Conservation (phyloP, 1,284 basidiomycete genomes). For the Melampsora abietis-canadensis region DNA sequence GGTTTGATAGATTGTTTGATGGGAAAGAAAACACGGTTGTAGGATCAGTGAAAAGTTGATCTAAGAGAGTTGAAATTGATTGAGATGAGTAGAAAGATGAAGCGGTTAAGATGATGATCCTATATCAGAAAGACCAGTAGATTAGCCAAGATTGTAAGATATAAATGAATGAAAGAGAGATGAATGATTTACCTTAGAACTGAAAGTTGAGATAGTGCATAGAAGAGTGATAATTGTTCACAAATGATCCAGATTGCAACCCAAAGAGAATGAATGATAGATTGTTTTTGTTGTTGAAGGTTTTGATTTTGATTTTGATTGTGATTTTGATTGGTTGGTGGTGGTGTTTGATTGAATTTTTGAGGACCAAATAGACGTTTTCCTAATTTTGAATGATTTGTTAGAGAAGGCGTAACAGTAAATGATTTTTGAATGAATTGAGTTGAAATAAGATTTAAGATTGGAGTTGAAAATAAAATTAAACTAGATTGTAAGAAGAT, state of each 20-base stretch:
- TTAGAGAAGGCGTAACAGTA: too few relatives aligned
- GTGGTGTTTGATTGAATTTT: neutral
- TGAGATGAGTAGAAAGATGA: constrained; percentile 11
- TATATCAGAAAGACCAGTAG: neutral
- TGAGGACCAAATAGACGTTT: neutral
- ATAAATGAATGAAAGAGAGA: neutral
- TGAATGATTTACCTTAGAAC: neutral
- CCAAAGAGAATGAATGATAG: neutral
- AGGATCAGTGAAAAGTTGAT: neutral
- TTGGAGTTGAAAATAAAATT: neutral
- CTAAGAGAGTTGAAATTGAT: constrained; percentile 1
- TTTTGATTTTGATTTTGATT: too few relatives aligned
- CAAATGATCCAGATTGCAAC: neutral
- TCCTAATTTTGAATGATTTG: neutral
- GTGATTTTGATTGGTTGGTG: neutral
- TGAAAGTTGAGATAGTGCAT: constrained; percentile 11
- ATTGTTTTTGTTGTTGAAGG: too few relatives aligned
- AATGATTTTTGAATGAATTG: neutral
- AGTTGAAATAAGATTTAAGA: neutral
- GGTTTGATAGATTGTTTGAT: neutral
- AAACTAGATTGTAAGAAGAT: constrained; percentile 8
- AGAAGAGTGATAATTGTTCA: neutral
- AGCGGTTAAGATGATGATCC: constrained; percentile 1
- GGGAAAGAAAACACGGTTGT: neutral
- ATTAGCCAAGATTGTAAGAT: neutral